These are phyloP conservation scores for Arabis hirsuta DNA, from an alignment of 345 rosid genomes.

Conservation along the genomic window DNA sequence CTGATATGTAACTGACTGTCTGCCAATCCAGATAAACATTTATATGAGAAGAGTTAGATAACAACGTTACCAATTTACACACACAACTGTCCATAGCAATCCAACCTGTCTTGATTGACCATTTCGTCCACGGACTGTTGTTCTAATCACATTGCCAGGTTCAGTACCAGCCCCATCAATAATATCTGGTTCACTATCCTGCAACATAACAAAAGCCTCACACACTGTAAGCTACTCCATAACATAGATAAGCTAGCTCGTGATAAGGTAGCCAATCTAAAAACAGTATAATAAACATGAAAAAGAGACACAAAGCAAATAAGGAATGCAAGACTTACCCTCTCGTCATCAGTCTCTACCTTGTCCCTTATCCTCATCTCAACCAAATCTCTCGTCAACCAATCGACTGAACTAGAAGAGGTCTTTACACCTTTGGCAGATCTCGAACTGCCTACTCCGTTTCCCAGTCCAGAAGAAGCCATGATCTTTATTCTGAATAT, in stretches of 20 bases:
- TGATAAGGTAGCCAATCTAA: constrained; percentile 3
- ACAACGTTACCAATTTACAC: neutral
- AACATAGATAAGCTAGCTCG: neutral
- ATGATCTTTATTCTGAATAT: constrained; percentile 46
- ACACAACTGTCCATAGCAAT: constrained; percentile 50
- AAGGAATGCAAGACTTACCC: constrained; percentile 58
- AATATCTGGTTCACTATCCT: constrained; percentile 94
- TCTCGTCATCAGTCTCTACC: constrained; percentile 79
- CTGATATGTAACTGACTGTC: constrained; percentile 87
- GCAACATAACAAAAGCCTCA: constrained; percentile 38
- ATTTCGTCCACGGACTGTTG: constrained; percentile 87
- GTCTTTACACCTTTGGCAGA: constrained; percentile 78
- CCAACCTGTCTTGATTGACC: constrained; percentile 93
- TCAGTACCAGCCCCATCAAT: constrained; percentile 94
- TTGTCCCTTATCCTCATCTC: constrained; percentile 91
- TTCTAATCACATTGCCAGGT: constrained; percentile 88
- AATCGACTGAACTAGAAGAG: constrained; percentile 94
- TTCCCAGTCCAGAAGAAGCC: constrained; percentile 88
- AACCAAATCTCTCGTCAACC: constrained; percentile 94
- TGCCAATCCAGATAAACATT: constrained; percentile 48
- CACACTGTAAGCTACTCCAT: constrained; percentile 10
- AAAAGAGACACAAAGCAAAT: neutral
- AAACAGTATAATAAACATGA: constrained; percentile 8
- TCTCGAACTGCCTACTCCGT: constrained; percentile 97
- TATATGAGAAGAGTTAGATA: constrained; percentile 28